These are phyloP conservation scores for Neonothopanus nambi DNA, from an alignment of 1,284 basidiomycete species.

Conservation along the genomic window DNA sequence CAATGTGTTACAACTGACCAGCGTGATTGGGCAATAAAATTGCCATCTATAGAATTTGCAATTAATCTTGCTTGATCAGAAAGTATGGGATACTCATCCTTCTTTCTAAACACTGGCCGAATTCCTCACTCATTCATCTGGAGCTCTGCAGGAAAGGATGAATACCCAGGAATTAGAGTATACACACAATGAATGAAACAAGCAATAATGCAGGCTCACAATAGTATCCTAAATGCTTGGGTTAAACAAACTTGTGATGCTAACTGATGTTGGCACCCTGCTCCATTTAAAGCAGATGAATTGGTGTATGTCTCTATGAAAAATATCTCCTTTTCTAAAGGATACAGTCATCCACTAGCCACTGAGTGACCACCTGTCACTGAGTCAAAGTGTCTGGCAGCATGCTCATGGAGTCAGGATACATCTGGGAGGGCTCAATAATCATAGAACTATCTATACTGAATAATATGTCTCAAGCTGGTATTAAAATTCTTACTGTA, in stretches of 20 bases:
- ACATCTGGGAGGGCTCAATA: no score
- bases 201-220: constrained; percentile 20
- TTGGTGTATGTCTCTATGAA: constrained; percentile 31
- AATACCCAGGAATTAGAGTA: constrained; percentile 23
- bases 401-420: no score
- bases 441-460: no score
- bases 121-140: constrained; percentile 21
- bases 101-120: no score
- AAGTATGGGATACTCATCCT: constrained; percentile 29
- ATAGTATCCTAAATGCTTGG: constrained; percentile 18
- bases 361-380: no score
- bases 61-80: no score
- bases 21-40: constrained; percentile 20
- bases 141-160: constrained; percentile 13
- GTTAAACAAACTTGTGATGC: constrained; percentile 28
- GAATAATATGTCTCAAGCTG: no score
- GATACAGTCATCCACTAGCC: no score
- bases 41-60: no score
- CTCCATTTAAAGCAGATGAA: constrained; percentile 22
- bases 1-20: constrained; percentile 2
- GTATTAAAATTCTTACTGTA: no score
- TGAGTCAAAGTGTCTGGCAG: no score
- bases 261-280: constrained; percentile 18
- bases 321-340: constrained; percentile 27
- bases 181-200: constrained; percentile 23